phyloP scores from a whole-genome alignment of 1,284 basidiomycete species.

The Microbotryum saponariae region DNA sequence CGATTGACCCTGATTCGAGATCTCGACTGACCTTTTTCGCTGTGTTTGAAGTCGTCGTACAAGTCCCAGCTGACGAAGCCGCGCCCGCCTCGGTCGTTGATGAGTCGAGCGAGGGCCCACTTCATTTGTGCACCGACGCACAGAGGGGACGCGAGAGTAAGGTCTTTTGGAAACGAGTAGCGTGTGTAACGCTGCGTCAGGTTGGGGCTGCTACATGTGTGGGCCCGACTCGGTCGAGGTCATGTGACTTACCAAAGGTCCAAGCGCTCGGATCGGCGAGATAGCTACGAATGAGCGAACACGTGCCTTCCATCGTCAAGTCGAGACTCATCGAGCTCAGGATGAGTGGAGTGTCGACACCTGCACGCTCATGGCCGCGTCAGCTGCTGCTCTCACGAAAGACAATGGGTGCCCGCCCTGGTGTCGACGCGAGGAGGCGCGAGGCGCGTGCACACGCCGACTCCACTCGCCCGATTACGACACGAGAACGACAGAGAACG shows the following conservation, averaged over 20 bases:
- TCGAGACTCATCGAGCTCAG: conserved; percentile 81
- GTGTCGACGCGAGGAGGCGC: background rate
- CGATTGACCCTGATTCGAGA: too few species aligned
- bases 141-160: conserved; percentile 68
- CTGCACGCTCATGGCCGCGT: conserved; percentile 38
- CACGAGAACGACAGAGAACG: background rate
- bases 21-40: conserved; percentile 15
- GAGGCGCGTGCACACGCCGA: background rate
- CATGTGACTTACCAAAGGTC: conserved; percentile 12
- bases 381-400: background rate
- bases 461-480: background rate
- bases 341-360: conserved; percentile 76
- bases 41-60: conserved; percentile 23
- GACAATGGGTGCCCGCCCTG: background rate
- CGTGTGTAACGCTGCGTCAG: too few species aligned
- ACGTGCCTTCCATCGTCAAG: conserved; percentile 61
- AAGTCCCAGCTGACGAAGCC: conserved; percentile 32
- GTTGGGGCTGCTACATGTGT: background rate
- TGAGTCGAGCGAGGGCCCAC: conserved; percentile 32
- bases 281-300: conserved; percentile 66
- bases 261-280: conserved; percentile 40
- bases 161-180: conserved; percentile 46
- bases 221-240: background rate
- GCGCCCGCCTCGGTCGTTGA: conserved; percentile 27
- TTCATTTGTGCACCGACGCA: conserved; percentile 55